phyloP scores from a whole-genome alignment of 176 grass and related monocot genomes.

The Eleusine coracana region DNA sequence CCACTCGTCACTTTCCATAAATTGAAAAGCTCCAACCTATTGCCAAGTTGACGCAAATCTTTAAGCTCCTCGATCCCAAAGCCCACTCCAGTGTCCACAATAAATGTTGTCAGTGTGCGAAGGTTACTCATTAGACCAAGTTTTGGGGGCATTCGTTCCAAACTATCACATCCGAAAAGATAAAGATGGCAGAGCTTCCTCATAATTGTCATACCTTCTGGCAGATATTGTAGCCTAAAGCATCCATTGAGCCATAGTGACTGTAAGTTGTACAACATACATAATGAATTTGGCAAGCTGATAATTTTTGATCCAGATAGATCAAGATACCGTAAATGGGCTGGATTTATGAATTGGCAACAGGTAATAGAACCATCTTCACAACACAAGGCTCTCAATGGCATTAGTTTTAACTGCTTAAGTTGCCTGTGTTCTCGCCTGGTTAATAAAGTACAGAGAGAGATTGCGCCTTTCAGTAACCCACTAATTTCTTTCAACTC shows the following conservation, averaged over 20 bases:
- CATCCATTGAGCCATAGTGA: background rate
- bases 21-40: background rate
- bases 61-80: background rate
- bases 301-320: background rate
- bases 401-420: background rate
- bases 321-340: slow-evolving; percentile 28
- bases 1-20: background rate
- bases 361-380: background rate
- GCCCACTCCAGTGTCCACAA: background rate
- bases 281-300: background rate
- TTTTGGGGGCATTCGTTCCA: slow-evolving; percentile 11
- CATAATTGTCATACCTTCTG: background rate
- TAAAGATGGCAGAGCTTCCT: slow-evolving; percentile 28
- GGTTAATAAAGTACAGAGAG: slow-evolving; percentile 15
- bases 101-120: background rate
- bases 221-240: background rate
- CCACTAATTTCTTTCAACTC: background rate
- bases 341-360: background rate
- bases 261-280: background rate
- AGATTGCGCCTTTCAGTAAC: background rate
- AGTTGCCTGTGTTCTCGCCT: background rate
- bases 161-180: background rate
- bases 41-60: background rate
- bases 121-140: background rate
- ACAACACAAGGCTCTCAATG: background rate